Evolutionary conservation across 2,329 filamentous ascomycete genomes (phyloP).

Genomic region (Aureobasidium subglaciale): DNA sequence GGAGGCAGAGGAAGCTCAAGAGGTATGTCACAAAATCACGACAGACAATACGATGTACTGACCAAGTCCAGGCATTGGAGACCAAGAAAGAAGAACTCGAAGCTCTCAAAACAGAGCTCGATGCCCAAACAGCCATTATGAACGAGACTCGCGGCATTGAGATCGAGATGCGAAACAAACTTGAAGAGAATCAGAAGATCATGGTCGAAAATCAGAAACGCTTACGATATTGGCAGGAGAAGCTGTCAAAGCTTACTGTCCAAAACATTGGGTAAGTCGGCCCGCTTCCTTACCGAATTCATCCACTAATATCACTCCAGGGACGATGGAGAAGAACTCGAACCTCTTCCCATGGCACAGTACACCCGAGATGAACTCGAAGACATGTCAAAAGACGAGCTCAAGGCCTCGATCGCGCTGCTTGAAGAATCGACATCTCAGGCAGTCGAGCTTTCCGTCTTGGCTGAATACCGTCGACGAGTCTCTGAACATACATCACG

Average conservation of each 20-base stretch:
- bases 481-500: slow-evolving; percentile 75
- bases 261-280: slow-evolving; percentile 55
- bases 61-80: slow-evolving; percentile 51
- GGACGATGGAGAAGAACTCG: slow-evolving; percentile 49
- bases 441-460: slow-evolving; percentile 80
- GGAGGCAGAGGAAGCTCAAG: slow-evolving; percentile 74
- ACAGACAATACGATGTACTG: neutral
- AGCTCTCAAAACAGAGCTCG: slow-evolving; percentile 73
- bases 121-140: slow-evolving; percentile 75
- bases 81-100: slow-evolving; percentile 75
- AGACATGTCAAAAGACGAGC: slow-evolving; percentile 55
- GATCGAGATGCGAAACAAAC: slow-evolving; percentile 97
- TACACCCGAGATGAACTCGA: slow-evolving; percentile 67
- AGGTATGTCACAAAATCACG: slow-evolving; percentile 33
- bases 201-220: slow-evolving; percentile 80
- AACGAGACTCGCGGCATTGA: slow-evolving; percentile 84
- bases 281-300: neutral
- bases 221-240: slow-evolving; percentile 80
- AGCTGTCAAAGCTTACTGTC: slow-evolving; percentile 72
- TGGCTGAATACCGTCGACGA: slow-evolving; percentile 79
- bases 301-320: slow-evolving; percentile 17
- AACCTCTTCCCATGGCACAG: slow-evolving; percentile 59
- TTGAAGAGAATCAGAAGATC: slow-evolving; percentile 91
- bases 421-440: slow-evolving; percentile 74
- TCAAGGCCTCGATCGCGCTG: slow-evolving; percentile 58